phyloP scores from a whole-genome alignment of 345 rosid genomes.

The Camelina sativa region DNA sequence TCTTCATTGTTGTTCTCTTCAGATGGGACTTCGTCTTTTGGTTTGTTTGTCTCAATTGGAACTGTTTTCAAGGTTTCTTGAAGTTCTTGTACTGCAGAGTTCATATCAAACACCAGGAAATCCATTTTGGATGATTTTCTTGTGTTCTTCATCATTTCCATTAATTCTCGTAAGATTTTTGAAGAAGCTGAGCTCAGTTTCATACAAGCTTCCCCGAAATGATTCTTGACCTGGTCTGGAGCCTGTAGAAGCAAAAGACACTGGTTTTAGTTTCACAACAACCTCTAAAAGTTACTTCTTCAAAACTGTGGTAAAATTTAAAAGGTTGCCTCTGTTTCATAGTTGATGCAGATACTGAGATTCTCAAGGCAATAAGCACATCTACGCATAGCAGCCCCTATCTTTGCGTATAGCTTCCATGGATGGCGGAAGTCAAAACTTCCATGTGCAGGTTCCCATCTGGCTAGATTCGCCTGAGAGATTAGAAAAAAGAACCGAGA shows the following conservation, averaged over 20 bases:
- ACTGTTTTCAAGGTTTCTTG: constrained; percentile 56
- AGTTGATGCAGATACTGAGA: constrained; percentile 52
- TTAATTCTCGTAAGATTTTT: constrained; percentile 56
- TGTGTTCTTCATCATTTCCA: constrained; percentile 49
- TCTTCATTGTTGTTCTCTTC: constrained; percentile 30
- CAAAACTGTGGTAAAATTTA: neutral
- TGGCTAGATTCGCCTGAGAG: constrained; percentile 64
- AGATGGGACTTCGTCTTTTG: constrained; percentile 26
- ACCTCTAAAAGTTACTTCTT: neutral
- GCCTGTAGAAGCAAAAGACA: constrained; percentile 46
- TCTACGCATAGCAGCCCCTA: constrained; percentile 63
- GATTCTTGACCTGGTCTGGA: constrained; percentile 53
- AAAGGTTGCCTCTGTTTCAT: constrained; percentile 54
- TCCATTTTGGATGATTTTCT: constrained; percentile 56
- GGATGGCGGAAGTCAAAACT: constrained; percentile 71
- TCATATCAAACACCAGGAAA: constrained; percentile 56
- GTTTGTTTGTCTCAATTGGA: constrained; percentile 39
- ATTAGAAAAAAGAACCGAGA: too few relatives aligned
- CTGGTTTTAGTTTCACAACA: constrained; percentile 29
- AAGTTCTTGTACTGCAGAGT: constrained; percentile 58
- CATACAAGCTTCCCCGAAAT: constrained; percentile 50
- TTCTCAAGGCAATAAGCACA: constrained; percentile 72
- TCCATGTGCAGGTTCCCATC: constrained; percentile 90
- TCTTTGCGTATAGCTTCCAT: constrained; percentile 76
- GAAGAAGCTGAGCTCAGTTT: constrained; percentile 50